Conservation (phyloP, 208 protist species). For the Trypanosoma melophagium region DNA sequence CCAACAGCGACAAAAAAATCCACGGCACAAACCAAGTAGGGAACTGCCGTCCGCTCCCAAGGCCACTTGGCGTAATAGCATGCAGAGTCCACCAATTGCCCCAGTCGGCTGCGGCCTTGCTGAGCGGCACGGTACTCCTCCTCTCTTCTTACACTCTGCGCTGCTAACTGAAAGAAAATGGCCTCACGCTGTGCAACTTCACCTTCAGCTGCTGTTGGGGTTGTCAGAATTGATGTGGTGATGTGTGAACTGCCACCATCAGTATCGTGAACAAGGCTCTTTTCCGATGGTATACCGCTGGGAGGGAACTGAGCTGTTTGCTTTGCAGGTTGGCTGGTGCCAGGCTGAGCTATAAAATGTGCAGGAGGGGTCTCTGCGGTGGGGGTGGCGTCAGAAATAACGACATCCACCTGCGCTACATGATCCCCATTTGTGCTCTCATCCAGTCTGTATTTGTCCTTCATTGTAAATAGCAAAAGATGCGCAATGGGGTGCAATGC, state of each 20-base stretch:
- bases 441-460: constrained; percentile 29
- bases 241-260: too few relatives aligned
- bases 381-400: not conserved
- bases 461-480: constrained; percentile 26
- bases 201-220: not conserved
- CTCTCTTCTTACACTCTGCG: not conserved
- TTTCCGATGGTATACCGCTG: too few relatives aligned
- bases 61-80: not conserved
- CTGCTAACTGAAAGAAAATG: not conserved
- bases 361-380: too few relatives aligned
- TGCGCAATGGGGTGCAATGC: constrained; percentile 27
- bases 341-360: too few relatives aligned
- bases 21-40: constrained; percentile 50
- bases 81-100: not conserved
- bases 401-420: too few relatives aligned
- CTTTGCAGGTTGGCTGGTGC: too few relatives aligned
- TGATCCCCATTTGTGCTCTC: constrained; percentile 7
- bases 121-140: constrained; percentile 4
- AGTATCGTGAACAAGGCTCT: too few relatives aligned
- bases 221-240: not conserved
- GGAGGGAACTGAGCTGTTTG: too few relatives aligned
- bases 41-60: constrained; percentile 30
- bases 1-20: constrained; percentile 48
- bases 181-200: not conserved
- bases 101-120: not conserved